These are phyloP conservation scores for Dothistroma pini DNA, from an alignment of 2,329 filamentous ascomycete genomes.

Conservation along the genomic window DNA sequence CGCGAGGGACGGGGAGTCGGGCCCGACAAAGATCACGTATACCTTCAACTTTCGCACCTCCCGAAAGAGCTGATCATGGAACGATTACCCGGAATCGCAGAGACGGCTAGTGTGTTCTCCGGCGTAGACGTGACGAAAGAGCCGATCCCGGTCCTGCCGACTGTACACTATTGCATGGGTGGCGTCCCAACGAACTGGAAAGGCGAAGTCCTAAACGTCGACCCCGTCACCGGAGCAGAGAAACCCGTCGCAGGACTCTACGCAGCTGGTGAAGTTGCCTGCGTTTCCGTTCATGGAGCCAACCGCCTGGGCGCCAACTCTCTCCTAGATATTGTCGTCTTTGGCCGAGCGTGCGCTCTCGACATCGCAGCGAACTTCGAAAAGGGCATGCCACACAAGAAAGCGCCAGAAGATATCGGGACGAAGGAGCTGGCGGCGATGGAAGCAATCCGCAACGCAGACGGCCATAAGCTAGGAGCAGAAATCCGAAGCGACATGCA, in stretches of 20 bases:
- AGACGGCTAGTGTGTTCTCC: conserved; percentile 49
- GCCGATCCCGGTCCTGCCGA: conserved; percentile 50
- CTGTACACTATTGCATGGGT: conserved; percentile 53
- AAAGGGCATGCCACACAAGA: conserved; percentile 36
- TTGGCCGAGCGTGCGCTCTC: conserved; percentile 46
- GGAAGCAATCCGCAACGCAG: conserved; percentile 36
- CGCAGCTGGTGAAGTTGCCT: conserved; percentile 48
- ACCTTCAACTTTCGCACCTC: conserved; percentile 48
- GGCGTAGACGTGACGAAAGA: conserved; percentile 49
- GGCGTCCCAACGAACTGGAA: conserved; percentile 50
- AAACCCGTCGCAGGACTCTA: conserved; percentile 46
- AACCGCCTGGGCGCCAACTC: conserved; percentile 50
- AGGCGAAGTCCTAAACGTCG: conserved; percentile 45
- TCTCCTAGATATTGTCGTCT: conserved; percentile 50
- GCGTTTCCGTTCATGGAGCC: conserved; percentile 49
- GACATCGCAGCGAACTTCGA: conserved; percentile 42
- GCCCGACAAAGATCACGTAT: conserved; percentile 46
- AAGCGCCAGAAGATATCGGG: conserved; percentile 35
- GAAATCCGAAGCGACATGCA: conserved; percentile 44
- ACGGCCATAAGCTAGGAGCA: conserved; percentile 39
- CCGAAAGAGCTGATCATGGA: conserved; percentile 47
- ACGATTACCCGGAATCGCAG: conserved; percentile 48
- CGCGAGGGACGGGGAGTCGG: conserved; percentile 46
- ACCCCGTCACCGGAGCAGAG: conserved; percentile 37
- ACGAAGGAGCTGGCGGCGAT: conserved; percentile 30